These are phyloP conservation scores for Bertia moriformis DNA, from an alignment of 2,329 filamentous ascomycete species.

Conservation along the genomic window DNA sequence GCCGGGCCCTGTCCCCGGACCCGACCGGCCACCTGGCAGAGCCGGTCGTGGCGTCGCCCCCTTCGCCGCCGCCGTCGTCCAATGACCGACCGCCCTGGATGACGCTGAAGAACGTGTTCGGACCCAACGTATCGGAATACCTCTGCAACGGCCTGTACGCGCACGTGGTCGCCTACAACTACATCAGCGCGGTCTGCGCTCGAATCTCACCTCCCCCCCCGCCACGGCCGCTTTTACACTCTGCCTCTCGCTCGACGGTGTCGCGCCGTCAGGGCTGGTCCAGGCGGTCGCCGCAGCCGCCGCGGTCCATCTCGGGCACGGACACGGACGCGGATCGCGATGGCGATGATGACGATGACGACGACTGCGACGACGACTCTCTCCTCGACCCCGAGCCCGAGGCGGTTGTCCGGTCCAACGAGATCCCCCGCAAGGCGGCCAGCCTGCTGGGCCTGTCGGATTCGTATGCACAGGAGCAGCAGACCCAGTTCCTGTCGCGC, in stretches of 20 bases:
- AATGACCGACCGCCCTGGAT: slow-evolving; percentile 16
- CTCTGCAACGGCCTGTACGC: slow-evolving; percentile 45
- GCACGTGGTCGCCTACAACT: slow-evolving; percentile 43
- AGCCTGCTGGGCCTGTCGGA: background rate
- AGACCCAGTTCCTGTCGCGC: background rate
- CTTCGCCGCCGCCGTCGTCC: background rate
- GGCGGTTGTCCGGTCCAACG: background rate
- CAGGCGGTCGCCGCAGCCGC: background rate
- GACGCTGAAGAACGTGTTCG: slow-evolving; percentile 33
- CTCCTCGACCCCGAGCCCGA: background rate
- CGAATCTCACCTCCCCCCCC: slow-evolving; percentile 3
- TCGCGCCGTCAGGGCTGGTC: slow-evolving; percentile 8
- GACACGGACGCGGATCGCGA: too few relatives aligned
- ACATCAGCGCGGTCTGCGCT: slow-evolving; percentile 25
- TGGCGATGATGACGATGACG: too few relatives aligned
- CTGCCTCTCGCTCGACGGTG: slow-evolving; percentile 7
- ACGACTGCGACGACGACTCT: background rate
- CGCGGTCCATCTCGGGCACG: background rate
- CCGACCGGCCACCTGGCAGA: too few relatives aligned
- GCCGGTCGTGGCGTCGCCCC: too few relatives aligned
- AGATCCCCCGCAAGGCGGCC: background rate
- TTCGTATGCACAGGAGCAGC: background rate
- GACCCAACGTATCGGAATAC: slow-evolving; percentile 31
- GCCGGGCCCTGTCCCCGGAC: background rate
- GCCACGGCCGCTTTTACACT: slow-evolving; percentile 10